Evolutionary conservation across 352 stramenopile species (phyloP).

Genomic region (Hyaloperonospora brassicae): DNA sequence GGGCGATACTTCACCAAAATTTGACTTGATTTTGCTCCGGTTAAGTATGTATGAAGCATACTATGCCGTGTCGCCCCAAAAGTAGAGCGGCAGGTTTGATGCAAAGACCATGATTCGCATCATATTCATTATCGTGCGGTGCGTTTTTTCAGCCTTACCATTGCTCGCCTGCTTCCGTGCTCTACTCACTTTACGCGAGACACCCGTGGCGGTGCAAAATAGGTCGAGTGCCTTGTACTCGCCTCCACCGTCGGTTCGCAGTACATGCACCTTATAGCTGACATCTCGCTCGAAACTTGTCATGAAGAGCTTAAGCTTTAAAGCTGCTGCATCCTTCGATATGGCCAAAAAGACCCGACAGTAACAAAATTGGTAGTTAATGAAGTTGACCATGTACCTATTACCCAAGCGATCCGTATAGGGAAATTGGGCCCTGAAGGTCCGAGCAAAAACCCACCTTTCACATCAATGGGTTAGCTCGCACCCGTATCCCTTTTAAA

Average conservation of each 20-base stretch:
- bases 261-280: neutral
- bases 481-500: too few species aligned
- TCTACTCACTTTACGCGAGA: neutral
- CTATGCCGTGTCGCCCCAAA: too few species aligned
- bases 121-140: conserved; percentile 9
- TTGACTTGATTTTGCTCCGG: too few species aligned
- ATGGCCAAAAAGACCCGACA: neutral
- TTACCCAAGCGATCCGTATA: neutral
- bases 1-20: too few species aligned
- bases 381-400: neutral
- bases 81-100: too few species aligned
- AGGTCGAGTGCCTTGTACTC: neutral
- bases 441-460: neutral
- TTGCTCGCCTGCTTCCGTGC: neutral
- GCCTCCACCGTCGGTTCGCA: neutral
- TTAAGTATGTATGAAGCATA: too few species aligned
- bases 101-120: neutral
- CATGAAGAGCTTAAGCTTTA: neutral
- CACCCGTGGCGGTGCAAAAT: neutral
- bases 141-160: neutral
- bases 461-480: conserved; percentile 3
- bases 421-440: neutral
- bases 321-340: neutral
- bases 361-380: too few species aligned
- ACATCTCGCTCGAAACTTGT: neutral